Conservation (phyloP, 164 flowering plant genomes). For the Akebia trifoliata region DNA sequence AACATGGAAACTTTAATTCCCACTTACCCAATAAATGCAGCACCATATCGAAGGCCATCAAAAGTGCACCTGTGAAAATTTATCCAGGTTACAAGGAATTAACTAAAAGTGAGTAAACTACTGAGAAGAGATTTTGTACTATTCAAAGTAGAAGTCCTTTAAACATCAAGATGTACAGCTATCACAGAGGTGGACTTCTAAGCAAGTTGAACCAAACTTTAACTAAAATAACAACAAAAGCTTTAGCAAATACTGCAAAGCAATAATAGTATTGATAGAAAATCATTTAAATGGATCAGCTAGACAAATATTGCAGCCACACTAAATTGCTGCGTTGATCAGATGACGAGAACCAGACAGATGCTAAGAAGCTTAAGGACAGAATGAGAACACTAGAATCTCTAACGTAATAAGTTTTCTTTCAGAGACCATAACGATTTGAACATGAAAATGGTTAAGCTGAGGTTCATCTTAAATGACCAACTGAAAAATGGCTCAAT, state of each 20-base stretch:
- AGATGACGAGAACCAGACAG: not conserved
- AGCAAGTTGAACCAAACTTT: not conserved
- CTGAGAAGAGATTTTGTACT: not conserved
- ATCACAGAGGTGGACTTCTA: not conserved
- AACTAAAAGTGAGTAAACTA: not conserved
- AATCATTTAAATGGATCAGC: no score
- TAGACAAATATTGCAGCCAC: no score
- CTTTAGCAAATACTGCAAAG: not conserved
- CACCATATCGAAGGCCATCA: conserved; percentile 95
- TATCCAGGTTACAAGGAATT: not conserved
- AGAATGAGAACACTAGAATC: not conserved
- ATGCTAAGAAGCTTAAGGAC: not conserved
- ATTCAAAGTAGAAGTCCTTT: not conserved
- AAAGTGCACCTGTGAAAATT: conserved; percentile 74
- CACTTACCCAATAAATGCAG: conserved; percentile 95
- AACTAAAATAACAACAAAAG: not conserved
- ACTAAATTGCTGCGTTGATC: not conserved
- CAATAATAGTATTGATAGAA: no score
- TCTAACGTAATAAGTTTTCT: not conserved
- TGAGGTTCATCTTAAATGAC: not conserved
- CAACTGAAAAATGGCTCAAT: not conserved
- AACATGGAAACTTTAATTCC: not conserved
- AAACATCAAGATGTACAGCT: not conserved
- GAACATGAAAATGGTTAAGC: not conserved
- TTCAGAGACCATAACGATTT: not conserved